Evolutionary conservation across 768 basidiomycete genomes (phyloP), one percentile per base, ranked within the genome.

Genomic region (Omphalotus guepiniiformis): DNA sequence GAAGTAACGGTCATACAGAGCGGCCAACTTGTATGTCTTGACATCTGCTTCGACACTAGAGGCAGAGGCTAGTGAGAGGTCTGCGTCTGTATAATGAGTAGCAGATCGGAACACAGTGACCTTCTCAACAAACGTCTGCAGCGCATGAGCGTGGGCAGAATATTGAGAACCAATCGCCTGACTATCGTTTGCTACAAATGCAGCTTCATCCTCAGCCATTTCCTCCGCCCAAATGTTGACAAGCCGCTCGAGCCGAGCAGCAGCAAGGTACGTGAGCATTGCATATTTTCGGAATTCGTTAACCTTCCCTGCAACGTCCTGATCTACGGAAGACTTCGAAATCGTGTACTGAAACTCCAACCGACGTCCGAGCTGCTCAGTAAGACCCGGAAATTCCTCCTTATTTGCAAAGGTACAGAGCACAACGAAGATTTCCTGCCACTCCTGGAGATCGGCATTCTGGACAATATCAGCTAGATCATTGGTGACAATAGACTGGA

Each of bases 391-490:
- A 58, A 97, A 98, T 58, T 97, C 93, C 15, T 90, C 86, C 48
- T 79, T 68, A 42, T 69, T 77, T 1, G 94, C 92, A 66, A 94
- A 99, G 0, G 95, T 97, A 70, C 94, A 97, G 8, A 97, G 63
- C 11, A 99, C 90, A 29, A 95, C 94, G 55, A 98, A 97, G 43
- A 94, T 90, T 65, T 96, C 95, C 49, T 86, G 82, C 95, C 95
- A 98, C 62, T 99, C 93, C 34, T 81, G 73, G 42, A 98, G 63
- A 55, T 98, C 93, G 19, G 94, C 95, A 57, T 97, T 96, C 64
- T 96, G 93, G 7, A 97, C 94, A 42, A 98, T 83, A 62, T 97
- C 96, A 16, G 80, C 76, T 6, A 98, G 79, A 59, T 98, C 96
- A 57, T 93, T 83, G 29, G 86, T 87, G 49, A 95, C 90, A 55